Conservation (phyloP, 2,329 filamentous ascomycete genomes). For the Ascochyta clinopodiicola region DNA sequence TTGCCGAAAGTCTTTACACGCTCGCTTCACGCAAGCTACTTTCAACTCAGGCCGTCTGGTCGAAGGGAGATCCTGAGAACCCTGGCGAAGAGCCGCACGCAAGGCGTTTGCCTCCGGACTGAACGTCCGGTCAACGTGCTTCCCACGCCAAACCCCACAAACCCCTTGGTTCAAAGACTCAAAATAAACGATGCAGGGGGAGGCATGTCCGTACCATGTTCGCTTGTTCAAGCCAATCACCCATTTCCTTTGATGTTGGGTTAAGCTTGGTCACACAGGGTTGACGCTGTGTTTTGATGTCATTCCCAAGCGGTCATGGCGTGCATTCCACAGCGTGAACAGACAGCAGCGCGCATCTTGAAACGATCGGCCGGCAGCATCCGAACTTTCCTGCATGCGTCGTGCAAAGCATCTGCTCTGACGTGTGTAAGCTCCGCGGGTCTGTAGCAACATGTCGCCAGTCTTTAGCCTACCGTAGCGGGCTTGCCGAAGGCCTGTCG, state of each 20-base stretch:
- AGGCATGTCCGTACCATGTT: background rate
- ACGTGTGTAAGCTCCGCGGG: slow-evolving; percentile 20
- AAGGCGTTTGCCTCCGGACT: slow-evolving; percentile 18
- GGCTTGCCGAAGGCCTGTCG: slow-evolving; percentile 23
- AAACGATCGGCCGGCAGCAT: slow-evolving; percentile 44
- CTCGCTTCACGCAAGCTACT: slow-evolving; percentile 1
- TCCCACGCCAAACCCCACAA: slow-evolving; percentile 23
- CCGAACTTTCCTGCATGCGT: slow-evolving; percentile 42
- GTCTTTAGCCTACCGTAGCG: slow-evolving; percentile 26
- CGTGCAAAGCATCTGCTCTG: slow-evolving; percentile 19
- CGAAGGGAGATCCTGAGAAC: slow-evolving; percentile 3
- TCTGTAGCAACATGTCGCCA: slow-evolving; percentile 14
- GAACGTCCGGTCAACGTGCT: slow-evolving; percentile 23
- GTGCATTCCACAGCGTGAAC: slow-evolving; percentile 35
- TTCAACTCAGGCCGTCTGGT: background rate
- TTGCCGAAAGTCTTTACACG: background rate
- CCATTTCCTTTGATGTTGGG: slow-evolving; percentile 14
- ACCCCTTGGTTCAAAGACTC: slow-evolving; percentile 24
- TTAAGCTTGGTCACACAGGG: slow-evolving; percentile 34
- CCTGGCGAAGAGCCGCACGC: slow-evolving; percentile 11
- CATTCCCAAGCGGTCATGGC: slow-evolving; percentile 28
- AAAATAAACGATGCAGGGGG: slow-evolving; percentile 13
- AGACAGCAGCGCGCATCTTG: slow-evolving; percentile 21
- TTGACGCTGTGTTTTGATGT: slow-evolving; percentile 35
- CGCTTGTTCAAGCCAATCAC: slow-evolving; percentile 7